Percentiles rank a stretch among this genome's conserved stretches.
These are phyloP conservation scores for Cicer cuneatum DNA, from an alignment of 306 rosid genomes.

Conservation along the genomic window DNA sequence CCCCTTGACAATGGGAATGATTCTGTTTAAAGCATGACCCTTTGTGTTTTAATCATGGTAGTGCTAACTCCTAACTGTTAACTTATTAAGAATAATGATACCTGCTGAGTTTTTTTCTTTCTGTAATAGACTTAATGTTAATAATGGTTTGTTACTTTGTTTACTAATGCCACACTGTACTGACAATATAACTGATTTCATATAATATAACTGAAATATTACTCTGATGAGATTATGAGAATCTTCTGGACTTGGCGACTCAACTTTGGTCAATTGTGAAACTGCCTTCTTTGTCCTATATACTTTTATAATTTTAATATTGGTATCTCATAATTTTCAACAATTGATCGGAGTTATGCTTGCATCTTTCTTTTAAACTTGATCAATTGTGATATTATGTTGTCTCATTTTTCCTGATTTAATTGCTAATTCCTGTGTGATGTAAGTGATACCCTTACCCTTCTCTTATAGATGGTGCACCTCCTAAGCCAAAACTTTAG, in stretches of 20 bases:
- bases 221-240: neutral
- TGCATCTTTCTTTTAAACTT: neutral
- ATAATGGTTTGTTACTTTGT: neutral
- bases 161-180: constrained; percentile 6
- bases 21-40: constrained; percentile 24
- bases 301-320: neutral
- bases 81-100: neutral
- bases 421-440: neutral
- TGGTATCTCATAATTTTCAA: neutral
- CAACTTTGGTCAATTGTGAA: constrained; percentile 15
- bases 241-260: constrained; percentile 8
- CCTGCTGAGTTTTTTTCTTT: neutral
- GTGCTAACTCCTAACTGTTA: neutral
- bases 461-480: constrained; percentile 19
- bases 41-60: constrained; percentile 17
- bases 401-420: neutral
- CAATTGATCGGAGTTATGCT: constrained; percentile 1
- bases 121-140: neutral
- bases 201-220: constrained; percentile 9
- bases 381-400: neutral
- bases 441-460: neutral
- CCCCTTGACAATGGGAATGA: neutral
- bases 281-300: constrained; percentile 11
- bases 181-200: constrained; percentile 3
- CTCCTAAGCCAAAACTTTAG: constrained; percentile 8